Conservation (phyloP, 179 eudicot species). For the Camellia oleifera region DNA sequence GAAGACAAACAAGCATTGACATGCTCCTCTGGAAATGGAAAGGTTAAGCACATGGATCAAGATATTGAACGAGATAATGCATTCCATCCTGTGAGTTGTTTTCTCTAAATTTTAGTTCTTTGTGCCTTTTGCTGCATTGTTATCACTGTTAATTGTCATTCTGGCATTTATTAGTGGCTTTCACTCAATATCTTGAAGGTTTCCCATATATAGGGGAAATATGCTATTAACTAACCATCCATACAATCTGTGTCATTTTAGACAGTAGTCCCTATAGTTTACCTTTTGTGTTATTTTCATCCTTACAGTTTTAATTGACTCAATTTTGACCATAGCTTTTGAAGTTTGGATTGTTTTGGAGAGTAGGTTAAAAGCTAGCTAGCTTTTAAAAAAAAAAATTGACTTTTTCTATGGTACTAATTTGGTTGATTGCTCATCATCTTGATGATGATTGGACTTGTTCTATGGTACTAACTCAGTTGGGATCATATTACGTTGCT, state of each 20-base stretch:
- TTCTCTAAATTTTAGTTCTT: neutral
- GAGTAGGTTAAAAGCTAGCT: neutral
- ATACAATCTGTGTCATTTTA: neutral
- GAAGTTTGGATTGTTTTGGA: neutral
- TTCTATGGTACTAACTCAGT: too few species aligned
- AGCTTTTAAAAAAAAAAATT: too few species aligned
- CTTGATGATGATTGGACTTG: too few species aligned
- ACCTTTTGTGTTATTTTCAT: too few species aligned
- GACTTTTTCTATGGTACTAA: too few species aligned
- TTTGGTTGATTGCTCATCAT: too few species aligned
- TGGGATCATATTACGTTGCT: too few species aligned
- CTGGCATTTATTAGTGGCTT: neutral
- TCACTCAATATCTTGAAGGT: neutral
- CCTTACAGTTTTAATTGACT: too few species aligned
- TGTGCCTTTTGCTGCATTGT: neutral
- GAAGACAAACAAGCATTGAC: conserved; percentile 30
- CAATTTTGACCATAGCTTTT: too few species aligned
- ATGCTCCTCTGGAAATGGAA: conserved; percentile 16
- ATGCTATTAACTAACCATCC: neutral
- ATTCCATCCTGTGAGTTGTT: conserved; percentile 22
- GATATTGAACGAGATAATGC: conserved; percentile 11
- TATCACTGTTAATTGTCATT: neutral
- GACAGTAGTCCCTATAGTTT: neutral
- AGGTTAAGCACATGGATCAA: conserved; percentile 17
- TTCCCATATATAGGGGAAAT: neutral